Evolutionary conservation across 495 filamentous ascomycete species (phyloP).

Genomic region (Chaetomium fimeti): DNA sequence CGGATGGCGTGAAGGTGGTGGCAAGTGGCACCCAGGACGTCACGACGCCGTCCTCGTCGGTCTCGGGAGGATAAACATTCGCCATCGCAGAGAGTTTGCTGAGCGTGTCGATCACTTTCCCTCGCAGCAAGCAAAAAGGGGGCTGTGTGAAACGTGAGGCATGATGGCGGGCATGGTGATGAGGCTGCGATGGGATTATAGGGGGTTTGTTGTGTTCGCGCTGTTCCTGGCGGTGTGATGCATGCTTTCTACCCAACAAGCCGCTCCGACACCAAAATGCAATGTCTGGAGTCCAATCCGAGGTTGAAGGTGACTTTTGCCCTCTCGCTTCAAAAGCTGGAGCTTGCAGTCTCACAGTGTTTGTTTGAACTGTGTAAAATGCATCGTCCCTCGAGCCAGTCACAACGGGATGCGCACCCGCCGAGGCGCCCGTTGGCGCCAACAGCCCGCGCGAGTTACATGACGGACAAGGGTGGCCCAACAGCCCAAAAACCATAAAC

Average conservation of each 20-base stretch:
- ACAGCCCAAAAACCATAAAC: background rate
- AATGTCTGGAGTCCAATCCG: no score
- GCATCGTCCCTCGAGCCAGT: background rate
- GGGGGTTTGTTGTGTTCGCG: background rate
- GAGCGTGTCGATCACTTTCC: background rate
- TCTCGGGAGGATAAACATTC: slow-evolving; percentile 1
- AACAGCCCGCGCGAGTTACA: background rate
- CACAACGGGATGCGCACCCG: background rate
- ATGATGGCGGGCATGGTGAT: background rate
- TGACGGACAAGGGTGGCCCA: background rate
- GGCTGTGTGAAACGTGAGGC: background rate
- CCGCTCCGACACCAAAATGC: no score
- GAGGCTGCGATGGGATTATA: background rate
- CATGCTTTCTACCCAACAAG: background rate
- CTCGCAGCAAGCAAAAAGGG: background rate
- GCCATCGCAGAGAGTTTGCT: background rate
- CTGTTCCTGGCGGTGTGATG: background rate
- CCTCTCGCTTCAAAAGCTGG: background rate
- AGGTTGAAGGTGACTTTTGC: background rate
- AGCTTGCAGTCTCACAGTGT: background rate
- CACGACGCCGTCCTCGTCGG: background rate
- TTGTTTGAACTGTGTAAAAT: background rate
- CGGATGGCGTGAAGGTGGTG: background rate
- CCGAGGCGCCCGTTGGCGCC: no score
- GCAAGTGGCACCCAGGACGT: slow-evolving; percentile 5